Percentiles rank a stretch among this genome's conserved stretches.
Conservation (phyloP, 805 yeast genomes). For the Ogataea philodendri region DNA sequence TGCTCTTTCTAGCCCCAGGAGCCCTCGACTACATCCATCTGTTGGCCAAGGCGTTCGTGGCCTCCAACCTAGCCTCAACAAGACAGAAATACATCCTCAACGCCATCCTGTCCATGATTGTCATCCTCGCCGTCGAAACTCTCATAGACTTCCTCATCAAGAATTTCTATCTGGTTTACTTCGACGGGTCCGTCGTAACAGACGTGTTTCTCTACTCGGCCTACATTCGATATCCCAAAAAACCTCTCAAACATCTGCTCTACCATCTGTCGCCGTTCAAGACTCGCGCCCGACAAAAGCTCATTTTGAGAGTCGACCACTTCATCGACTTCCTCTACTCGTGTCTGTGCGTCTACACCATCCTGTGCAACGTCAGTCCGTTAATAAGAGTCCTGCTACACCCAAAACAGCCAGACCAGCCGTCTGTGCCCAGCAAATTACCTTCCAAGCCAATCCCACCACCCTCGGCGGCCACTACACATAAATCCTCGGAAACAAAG, state of each 20-base stretch:
- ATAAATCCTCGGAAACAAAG: constrained; percentile 1
- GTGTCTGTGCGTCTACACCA: constrained; percentile 30
- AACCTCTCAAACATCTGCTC: constrained; percentile 23
- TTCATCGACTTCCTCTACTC: constrained; percentile 30
- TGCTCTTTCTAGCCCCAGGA: constrained; percentile 25
- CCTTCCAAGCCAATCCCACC: constrained; percentile 5
- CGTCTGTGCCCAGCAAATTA: constrained; percentile 8
- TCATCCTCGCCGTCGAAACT: constrained; percentile 22
- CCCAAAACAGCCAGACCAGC: constrained; percentile 2
- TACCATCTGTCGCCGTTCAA: constrained; percentile 23
- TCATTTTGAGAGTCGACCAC: constrained; percentile 28
- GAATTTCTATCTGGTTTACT: constrained; percentile 14
- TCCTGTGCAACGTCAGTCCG: constrained; percentile 31
- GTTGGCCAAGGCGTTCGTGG: constrained; percentile 35
- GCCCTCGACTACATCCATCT: constrained; percentile 29
- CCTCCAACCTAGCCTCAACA: constrained; percentile 33
- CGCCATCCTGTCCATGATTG: constrained; percentile 28
- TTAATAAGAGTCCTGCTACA: constrained; percentile 19
- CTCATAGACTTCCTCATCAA: constrained; percentile 2
- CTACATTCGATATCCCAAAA: constrained; percentile 20
- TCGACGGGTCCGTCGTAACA: constrained; percentile 5
- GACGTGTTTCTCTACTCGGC: constrained; percentile 17
- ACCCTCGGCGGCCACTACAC: neutral
- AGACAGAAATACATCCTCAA: constrained; percentile 28
- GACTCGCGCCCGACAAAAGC: constrained; percentile 14